A percentile compares a stretch with the other conserved stretches of the same genome.
phyloP scores from a whole-genome alignment of 176 grass and related monocot genomes.

The Pharus latifolius region DNA sequence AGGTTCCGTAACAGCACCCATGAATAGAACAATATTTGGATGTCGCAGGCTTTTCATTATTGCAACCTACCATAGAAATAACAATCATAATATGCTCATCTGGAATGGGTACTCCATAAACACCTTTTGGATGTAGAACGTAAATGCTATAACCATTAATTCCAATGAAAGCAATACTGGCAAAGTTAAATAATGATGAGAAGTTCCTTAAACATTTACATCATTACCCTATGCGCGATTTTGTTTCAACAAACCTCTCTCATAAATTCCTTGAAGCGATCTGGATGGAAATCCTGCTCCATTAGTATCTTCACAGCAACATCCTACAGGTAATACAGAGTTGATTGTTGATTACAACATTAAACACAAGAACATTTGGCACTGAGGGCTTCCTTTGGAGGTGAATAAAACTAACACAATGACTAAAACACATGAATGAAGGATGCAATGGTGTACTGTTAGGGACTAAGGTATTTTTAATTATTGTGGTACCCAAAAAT shows the following conservation, averaged over 20 bases:
- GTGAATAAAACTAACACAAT: neutral
- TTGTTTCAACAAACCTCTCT: conserved; percentile 65
- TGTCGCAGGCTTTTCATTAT: conserved; percentile 93
- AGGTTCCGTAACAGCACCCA: conserved; percentile 86
- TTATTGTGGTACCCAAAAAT: neutral
- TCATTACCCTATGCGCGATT: neutral
- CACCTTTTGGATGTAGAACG: neutral
- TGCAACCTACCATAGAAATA: conserved; percentile 38
- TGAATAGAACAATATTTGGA: conserved; percentile 96
- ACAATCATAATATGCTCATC: neutral
- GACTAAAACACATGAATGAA: neutral
- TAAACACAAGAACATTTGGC: neutral
- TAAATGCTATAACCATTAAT: neutral
- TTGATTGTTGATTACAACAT: neutral
- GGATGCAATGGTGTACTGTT: neutral
- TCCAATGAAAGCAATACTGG: neutral
- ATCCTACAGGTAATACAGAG: conserved; percentile 47
- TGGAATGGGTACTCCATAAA: neutral
- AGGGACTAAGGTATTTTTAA: neutral
- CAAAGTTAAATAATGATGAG: neutral
- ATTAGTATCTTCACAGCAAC: conserved; percentile 98
- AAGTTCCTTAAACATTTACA: neutral
- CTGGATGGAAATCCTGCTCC: conserved; percentile 96
- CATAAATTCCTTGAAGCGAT: conserved; percentile 78
- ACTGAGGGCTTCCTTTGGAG: neutral